Conservation (phyloP, 345 rosid genomes). For the Cardamine occulta region DNA sequence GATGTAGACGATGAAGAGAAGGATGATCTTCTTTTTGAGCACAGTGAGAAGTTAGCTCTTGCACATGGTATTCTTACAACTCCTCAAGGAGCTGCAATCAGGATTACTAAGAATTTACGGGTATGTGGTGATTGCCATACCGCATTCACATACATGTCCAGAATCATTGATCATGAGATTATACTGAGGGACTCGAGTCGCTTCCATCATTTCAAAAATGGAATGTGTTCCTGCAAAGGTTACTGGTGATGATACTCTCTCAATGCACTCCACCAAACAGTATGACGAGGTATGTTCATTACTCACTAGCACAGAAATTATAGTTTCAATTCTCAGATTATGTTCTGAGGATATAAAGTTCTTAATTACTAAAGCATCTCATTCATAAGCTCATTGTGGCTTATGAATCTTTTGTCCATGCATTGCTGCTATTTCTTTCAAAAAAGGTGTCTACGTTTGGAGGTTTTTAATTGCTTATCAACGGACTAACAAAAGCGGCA, state of each 20-base stretch:
- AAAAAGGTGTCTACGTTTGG: background rate
- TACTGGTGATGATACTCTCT: constrained; percentile 61
- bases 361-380: background rate
- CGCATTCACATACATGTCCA: constrained; percentile 69
- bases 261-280: background rate
- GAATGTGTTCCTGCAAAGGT: constrained; percentile 79
- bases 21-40: constrained; percentile 72
- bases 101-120: constrained; percentile 78
- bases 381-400: background rate
- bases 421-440: background rate
- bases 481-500: constrained; percentile 11
- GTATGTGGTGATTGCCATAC: constrained; percentile 87
- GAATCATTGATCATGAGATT: constrained; percentile 69
- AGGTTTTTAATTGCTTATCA: constrained; percentile 6
- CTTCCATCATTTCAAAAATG: constrained; percentile 88
- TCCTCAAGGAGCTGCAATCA: constrained; percentile 60
- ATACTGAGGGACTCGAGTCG: constrained; percentile 86
- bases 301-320: background rate
- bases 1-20: constrained; percentile 94
- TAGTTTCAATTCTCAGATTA: background rate
- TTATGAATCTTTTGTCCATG: constrained; percentile 5
- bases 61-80: constrained; percentile 70
- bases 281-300: background rate
- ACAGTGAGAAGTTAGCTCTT: constrained; percentile 88
- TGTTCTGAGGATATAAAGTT: background rate